These are phyloP conservation scores for Neonectria punicea DNA, from an alignment of 2,329 filamentous ascomycete species.

Conservation along the genomic window DNA sequence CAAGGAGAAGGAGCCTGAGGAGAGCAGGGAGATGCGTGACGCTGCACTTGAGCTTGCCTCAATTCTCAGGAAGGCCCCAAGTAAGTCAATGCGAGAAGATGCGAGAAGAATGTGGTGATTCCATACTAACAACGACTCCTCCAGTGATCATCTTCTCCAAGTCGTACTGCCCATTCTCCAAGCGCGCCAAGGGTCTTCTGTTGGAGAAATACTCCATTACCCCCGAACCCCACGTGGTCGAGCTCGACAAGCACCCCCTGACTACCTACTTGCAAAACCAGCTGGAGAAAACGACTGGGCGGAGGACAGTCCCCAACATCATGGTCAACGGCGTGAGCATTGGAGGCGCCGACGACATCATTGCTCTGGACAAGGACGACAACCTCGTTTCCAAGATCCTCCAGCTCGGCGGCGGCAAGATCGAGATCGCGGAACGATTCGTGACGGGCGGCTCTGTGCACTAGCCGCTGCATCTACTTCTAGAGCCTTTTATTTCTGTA, in stretches of 20 bases:
- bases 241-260: slow-evolving; percentile 84
- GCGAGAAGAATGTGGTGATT: neutral
- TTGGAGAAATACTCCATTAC: slow-evolving; percentile 86
- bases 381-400: slow-evolving; percentile 77
- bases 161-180: slow-evolving; percentile 88
- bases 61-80: slow-evolving; percentile 86
- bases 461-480: slow-evolving; percentile 1
- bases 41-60: slow-evolving; percentile 77
- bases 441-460: slow-evolving; percentile 29
- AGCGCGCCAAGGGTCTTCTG: slow-evolving; percentile 85
- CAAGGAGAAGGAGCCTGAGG: slow-evolving; percentile 55
- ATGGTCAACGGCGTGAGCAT: slow-evolving; percentile 89
- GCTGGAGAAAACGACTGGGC: slow-evolving; percentile 78
- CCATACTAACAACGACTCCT: slow-evolving; percentile 25
- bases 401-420: slow-evolving; percentile 76
- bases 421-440: slow-evolving; percentile 62
- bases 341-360: slow-evolving; percentile 89
- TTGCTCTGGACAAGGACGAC: slow-evolving; percentile 73
- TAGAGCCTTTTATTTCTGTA: slow-evolving; percentile 19
- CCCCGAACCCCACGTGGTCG: slow-evolving; percentile 86
- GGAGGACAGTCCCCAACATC: slow-evolving; percentile 90
- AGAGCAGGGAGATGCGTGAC: slow-evolving; percentile 67
- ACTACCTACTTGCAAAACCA: slow-evolving; percentile 78
- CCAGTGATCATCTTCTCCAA: slow-evolving; percentile 96
- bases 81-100: slow-evolving; percentile 60